Evolutionary conservation across 225 moss, liverwort and hornwort species (phyloP).

Genomic region (Antitrichia curtipendula): DNA sequence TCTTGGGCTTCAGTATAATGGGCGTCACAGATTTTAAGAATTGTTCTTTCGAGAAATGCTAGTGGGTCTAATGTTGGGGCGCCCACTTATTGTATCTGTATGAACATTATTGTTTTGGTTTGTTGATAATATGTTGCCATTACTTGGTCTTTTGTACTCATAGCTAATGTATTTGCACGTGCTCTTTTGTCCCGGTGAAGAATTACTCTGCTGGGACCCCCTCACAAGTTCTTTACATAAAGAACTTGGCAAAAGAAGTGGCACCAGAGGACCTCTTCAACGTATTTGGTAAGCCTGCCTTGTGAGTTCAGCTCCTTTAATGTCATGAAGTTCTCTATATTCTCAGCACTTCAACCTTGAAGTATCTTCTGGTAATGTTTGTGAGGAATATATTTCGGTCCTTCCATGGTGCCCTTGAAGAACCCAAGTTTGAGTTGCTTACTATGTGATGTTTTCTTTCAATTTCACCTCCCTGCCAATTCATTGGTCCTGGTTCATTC

Average conservation of each 20-base stretch:
- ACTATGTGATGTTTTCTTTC: background rate
- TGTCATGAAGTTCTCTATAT: background rate
- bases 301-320: background rate
- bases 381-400: background rate
- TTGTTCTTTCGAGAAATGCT: background rate
- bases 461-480: background rate
- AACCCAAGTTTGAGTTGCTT: background rate
- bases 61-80: background rate
- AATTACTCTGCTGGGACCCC: conserved; percentile 72
- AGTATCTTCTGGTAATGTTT: background rate
- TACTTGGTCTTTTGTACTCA: background rate
- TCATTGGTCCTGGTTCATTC: background rate
- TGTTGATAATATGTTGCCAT: background rate
- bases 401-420: background rate
- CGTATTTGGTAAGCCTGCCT: conserved; percentile 50
- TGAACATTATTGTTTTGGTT: background rate
- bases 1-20: background rate
- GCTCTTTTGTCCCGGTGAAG: conserved; percentile 17
- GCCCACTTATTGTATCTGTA: background rate
- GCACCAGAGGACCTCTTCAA: conserved; percentile 62
- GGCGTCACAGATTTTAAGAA: background rate
- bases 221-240: conserved; percentile 80
- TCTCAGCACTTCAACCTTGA: background rate
- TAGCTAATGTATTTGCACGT: background rate
- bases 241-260: conserved; percentile 90